Evolutionary conservation across 2,329 filamentous ascomycete genomes (phyloP), one percentile per base, ranked within the genome.

Genomic region (Colletotrichum melonis): DNA sequence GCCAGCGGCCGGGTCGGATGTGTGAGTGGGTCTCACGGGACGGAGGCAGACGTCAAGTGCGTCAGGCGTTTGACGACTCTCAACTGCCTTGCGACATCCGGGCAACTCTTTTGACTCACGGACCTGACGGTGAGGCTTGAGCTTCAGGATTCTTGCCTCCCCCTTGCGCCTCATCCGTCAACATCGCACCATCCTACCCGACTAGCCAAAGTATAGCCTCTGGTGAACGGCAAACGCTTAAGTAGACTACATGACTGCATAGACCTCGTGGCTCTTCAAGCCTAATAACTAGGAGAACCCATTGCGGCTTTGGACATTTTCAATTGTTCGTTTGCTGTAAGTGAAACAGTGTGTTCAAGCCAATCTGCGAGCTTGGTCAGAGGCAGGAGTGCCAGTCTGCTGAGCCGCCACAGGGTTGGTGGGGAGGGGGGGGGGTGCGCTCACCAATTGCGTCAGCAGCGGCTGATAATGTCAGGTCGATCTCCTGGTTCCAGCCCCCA

Each of bases 11-110:
- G 42, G 24, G 54, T 55, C 55, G 70, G 60, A 22, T 55, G 42
- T 30, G 59, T 54, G 8, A 54, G 38, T 46, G 67, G 67, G 22
- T 54, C 58, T 6, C 28, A 55, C 55, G 65, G 69, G 65, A 54
- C 30, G 65, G 65, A 14, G 57, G 35, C 57, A 32, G 69, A 22
- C 58, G 38, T 30, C 65, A 32, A 24, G 4, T 64, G 30, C 26
- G 46, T 30, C 11, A 14, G 42, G 56, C 12, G 28, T 58, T 32
- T 67, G 56, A n/a, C 38, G 54, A 38, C n/a, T 24, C 30, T 46
- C n/a, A 42, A 7, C 24, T 24, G 19, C 30, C 38, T 52, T 63
- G 26, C 26, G 9, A 9, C 6, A 24, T 24, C 19, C 12, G 28
- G 42, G 5, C n/a, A n/a, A 5, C 11, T 30, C 19, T 5, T 7